These are phyloP conservation scores for Cicer pinnatifidum DNA, from an alignment of 306 rosid genomes.

Conservation along the genomic window DNA sequence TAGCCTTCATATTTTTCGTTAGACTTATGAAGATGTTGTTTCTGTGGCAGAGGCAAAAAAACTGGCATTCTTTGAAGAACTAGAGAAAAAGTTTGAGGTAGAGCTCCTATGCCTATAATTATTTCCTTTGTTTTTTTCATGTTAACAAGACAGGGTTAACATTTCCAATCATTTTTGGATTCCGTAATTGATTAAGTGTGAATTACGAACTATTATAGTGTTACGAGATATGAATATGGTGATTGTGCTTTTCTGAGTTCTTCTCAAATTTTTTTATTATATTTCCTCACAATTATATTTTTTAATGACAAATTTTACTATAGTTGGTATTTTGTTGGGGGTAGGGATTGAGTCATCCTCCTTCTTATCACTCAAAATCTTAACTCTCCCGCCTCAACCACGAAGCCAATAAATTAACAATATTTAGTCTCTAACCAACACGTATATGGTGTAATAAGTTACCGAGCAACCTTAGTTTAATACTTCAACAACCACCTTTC, in stretches of 20 bases:
- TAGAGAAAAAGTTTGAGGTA: conserved; percentile 52
- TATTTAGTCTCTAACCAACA: conserved; percentile 2
- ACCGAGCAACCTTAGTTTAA: not conserved
- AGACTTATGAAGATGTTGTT: conserved; percentile 43
- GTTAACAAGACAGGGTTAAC: conserved; percentile 15
- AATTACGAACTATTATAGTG: conserved; percentile 5
- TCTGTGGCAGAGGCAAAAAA: conserved; percentile 50
- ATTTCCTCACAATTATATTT: not conserved
- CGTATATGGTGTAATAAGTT: conserved; percentile 13
- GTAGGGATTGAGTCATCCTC: not conserved
- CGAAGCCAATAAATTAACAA: conserved; percentile 5
- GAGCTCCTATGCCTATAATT: conserved; percentile 20
- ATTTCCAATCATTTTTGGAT: conserved; percentile 10
- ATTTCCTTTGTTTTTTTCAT: conserved; percentile 10
- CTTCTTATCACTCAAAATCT: not conserved
- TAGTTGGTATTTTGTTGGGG: not conserved
- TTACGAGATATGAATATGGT: not conserved
- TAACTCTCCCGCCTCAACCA: not conserved
- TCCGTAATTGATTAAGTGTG: not conserved
- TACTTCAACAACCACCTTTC: not conserved
- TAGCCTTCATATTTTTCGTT: conserved; percentile 5
- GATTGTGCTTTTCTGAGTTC: not conserved
- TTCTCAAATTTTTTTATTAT: not conserved
- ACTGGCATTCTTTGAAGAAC: conserved; percentile 48
- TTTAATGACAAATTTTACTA: not conserved